phyloP scores from a whole-genome alignment of 176 grass and related monocot genomes.

The Bromus sterilis region DNA sequence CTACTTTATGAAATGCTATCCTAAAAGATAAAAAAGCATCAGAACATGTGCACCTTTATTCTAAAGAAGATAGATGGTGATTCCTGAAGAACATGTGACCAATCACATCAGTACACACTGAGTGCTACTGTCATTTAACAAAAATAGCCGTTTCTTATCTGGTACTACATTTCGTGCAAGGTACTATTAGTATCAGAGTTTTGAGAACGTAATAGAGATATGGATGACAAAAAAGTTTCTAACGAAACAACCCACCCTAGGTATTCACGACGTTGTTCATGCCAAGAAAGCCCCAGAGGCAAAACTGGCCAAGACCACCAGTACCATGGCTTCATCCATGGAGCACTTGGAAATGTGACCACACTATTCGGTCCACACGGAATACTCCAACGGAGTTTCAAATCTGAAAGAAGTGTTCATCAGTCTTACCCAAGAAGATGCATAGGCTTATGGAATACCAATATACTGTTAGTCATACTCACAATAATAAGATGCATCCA shows the following conservation, averaged over 20 bases:
- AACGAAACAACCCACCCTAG: conserved; percentile 46
- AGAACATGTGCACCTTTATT: conserved; percentile 2
- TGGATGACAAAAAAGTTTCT: neutral
- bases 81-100: neutral
- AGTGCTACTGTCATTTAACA: neutral
- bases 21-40: neutral
- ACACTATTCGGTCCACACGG: conserved; percentile 91
- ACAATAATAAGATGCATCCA: conserved; percentile 97
- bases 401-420: conserved; percentile 40
- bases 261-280: conserved; percentile 63
- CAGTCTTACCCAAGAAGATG: conserved; percentile 21
- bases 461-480: conserved; percentile 21
- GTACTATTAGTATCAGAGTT: neutral
- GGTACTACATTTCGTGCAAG: neutral
- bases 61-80: neutral
- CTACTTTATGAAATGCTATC: conserved; percentile 20
- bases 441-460: neutral
- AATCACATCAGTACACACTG: neutral
- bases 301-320: conserved; percentile 97
- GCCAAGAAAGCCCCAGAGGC: conserved; percentile 85
- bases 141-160: neutral
- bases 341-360: conserved; percentile 85
- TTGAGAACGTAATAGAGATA: neutral
- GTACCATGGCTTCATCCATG: conserved; percentile 97
- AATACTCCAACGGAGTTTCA: conserved; percentile 93